Base-by-base conservation (phyloP, 768 basidiomycete species). In the Favolaschia claudopus region DNA sequence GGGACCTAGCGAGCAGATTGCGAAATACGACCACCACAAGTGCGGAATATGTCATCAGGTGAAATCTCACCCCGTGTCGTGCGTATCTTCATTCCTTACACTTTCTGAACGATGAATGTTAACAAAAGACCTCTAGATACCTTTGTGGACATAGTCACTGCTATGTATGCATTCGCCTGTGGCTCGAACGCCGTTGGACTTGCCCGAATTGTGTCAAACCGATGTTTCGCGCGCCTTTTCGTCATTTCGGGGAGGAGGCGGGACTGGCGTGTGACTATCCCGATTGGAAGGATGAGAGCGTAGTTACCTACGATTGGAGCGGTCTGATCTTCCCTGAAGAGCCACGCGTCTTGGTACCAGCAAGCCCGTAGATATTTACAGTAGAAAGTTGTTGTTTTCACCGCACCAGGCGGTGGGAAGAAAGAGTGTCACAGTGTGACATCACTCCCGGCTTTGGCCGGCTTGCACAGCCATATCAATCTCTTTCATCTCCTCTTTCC, bases 21-120 rank as follows among this genome's bases (percentile, higher is more conserved):
- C n/a, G n/a, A n/a, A n/a, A n/a, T n/a, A n/a, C n/a, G n/a, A 40
- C 40, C 48, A 46, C 29, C 44, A 46, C 28, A 29, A 31, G 44
- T 46, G 44, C 15, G 44, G 28, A 2, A 46, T 46, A 10, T 46
- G 44, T 25, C 27, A 46, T 4, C 5, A 19, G 17, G 28, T 32
- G 27, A 46, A 46, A n/a, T 46, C 44, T 10, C 44, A 46, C 29
- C 44, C 44, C 3, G 44, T 46, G 2, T 46, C 29, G 44, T 46
- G 29, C 3, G 44, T 46, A n/a, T 32, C 9, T 31, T 46, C n/a
- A n/a, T n/a, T n/a, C n/a, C n/a, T n/a, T n/a, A n/a, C n/a, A n/a
- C n/a, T n/a, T n/a, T n/a, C n/a, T n/a, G n/a, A n/a, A n/a, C n/a
- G n/a, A n/a, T n/a, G n/a, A n/a, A n/a, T n/a, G n/a, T n/a, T n/a